These are phyloP conservation scores for Ustilago cynodontis DNA, from an alignment of 1,284 basidiomycete genomes.

Conservation along the genomic window DNA sequence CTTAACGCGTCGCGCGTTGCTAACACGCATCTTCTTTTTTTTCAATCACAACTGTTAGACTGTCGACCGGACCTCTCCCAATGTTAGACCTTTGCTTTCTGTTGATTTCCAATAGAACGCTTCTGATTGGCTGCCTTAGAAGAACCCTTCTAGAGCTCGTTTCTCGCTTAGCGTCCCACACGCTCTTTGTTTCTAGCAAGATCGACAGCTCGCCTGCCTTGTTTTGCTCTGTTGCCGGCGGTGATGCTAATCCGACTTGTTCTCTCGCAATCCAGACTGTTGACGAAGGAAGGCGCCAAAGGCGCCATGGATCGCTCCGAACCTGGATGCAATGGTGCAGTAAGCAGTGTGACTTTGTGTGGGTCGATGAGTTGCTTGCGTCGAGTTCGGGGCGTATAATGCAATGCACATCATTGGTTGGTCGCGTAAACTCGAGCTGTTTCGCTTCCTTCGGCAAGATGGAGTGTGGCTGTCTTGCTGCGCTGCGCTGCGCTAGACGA, in stretches of 20 bases:
- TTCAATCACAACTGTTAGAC: not conserved
- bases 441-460: not conserved
- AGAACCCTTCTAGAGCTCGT: conserved; percentile 11
- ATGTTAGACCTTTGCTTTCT: too few species aligned
- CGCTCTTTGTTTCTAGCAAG: too few species aligned
- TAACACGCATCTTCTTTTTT: conserved; percentile 12
- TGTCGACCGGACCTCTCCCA: too few species aligned
- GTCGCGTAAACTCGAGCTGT: not conserved
- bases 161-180: conserved; percentile 8
- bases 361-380: not conserved
- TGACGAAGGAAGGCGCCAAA: too few species aligned
- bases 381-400: conserved; percentile 14
- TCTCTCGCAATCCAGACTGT: not conserved
- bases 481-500: too few species aligned
- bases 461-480: not conserved
- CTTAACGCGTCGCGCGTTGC: conserved; percentile 40
- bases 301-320: not conserved
- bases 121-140: conserved; percentile 29
- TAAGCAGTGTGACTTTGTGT: not conserved
- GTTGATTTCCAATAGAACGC: conserved; percentile 26
- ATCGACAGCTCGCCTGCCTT: too few species aligned
- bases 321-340: not conserved
- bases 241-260: not conserved
- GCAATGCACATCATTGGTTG: conserved; percentile 33
- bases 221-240: not conserved